Base-by-base conservation (phyloP, 192 early-diverging fungal genomes). In the Backusella macrospora region DNA sequence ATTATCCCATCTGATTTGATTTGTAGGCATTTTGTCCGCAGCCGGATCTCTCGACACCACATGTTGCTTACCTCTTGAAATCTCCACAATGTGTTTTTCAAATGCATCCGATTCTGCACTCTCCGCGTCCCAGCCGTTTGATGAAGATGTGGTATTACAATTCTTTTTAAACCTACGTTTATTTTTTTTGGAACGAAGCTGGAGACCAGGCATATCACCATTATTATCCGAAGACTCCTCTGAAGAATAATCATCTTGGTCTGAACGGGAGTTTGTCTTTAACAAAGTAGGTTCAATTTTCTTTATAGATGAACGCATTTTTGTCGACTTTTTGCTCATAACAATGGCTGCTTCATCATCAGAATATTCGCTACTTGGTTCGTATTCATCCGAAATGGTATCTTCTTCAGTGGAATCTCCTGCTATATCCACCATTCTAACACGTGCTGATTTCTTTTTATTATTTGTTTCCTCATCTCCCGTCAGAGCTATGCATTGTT, bases 401-500 rank as follows among this genome's bases (percentile, higher is more conserved):
- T 68, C 66, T 16, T 68, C 66, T 5, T 34, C 15, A 15, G 18
- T 42, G 21, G 37, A 38, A 14, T 72, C 55, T 0, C 15, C 71
- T 64, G 23, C 23, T 21, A n/a, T 40, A 29, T 55, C 47, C 0
- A 18, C 46, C 34, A 29, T 55, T 21, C 46, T 47, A 18, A 71
- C 34, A 38, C 49, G 69, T n/a, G 37, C 49, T 18, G 15, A 21
- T 72, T 55, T 18, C 3, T 43, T 44, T 2, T 40, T 43, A 15
- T 7, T 63, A 18, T 21, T 62, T 45, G 10, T 14, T 76, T 68
- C 39, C n/a, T 74, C 45, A 37, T 78, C 84, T 14, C 72, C 81
- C 13, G 78, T 75, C 21, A 87, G 45, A 9, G 86, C 80, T 34
- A 88, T 77, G 44, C 85, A 85, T 67, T 89, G 87, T 66, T 89